Conservation (phyloP, 2,329 filamentous ascomycete genomes). For the Pseudopyrenochaeta lycopersici region DNA sequence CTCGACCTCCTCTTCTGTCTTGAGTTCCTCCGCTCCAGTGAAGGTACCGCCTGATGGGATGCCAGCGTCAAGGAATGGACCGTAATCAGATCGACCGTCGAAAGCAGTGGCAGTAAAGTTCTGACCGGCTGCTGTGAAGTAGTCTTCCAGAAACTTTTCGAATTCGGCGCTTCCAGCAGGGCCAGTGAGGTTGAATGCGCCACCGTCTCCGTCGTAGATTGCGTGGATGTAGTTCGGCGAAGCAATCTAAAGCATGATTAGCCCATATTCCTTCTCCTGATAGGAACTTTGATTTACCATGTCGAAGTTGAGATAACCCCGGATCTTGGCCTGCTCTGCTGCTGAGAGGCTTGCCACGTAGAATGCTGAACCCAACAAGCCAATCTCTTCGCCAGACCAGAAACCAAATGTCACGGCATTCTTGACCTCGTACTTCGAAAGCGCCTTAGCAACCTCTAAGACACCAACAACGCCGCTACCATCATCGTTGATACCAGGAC, state of each 20-base stretch:
- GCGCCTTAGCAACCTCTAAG: slow-evolving; percentile 48
- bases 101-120: slow-evolving; percentile 45
- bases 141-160: slow-evolving; percentile 46
- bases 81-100: slow-evolving; percentile 51
- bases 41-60: slow-evolving; percentile 49
- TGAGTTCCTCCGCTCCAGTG: slow-evolving; percentile 50
- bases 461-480: slow-evolving; percentile 49
- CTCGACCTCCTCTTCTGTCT: slow-evolving; percentile 46
- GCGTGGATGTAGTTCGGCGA: slow-evolving; percentile 47
- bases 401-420: slow-evolving; percentile 52
- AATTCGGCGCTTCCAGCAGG: slow-evolving; percentile 43
- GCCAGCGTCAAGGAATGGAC: slow-evolving; percentile 45
- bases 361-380: slow-evolving; percentile 47
- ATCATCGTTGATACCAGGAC: slow-evolving; percentile 54
- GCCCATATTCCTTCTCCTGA: background rate
- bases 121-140: slow-evolving; percentile 35
- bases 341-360: slow-evolving; percentile 39
- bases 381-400: slow-evolving; percentile 51
- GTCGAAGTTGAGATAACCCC: slow-evolving; percentile 55
- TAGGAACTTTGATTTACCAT: slow-evolving; percentile 32
- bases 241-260: slow-evolving; percentile 31
- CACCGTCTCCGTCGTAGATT: slow-evolving; percentile 50
- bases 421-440: slow-evolving; percentile 48
- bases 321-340: slow-evolving; percentile 42
- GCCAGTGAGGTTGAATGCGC: slow-evolving; percentile 40